Base-by-base conservation (phyloP, 116 monocot genomes). In the Zostera marina region DNA sequence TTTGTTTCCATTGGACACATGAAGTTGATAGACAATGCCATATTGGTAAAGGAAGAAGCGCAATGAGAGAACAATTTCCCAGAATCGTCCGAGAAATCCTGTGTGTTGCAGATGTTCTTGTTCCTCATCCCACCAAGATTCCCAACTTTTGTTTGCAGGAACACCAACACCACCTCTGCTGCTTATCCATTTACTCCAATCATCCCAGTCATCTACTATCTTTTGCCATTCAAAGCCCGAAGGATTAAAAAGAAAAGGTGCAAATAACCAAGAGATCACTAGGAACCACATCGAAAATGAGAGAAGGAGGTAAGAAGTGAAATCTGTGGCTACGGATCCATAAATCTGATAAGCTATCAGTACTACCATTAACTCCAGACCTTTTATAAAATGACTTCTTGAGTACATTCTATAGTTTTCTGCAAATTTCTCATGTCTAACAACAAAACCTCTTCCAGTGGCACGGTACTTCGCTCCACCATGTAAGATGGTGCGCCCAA, bases 191-290 rank as follows among this genome's bases (percentile, higher is more conserved):
- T 83, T 92, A 10, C 61, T 64, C 83, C 87, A 92, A 45, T 92
- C 92, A 49, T 75, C 78, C 83, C 82, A 87, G 22, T 92, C 92
- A 5, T 92, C 83, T 25, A 92, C 83, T 42, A 83, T 81, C 66
- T 92, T 92, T 61, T 87, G 87, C 87, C 92, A 92, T 62, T 92
- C 92, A 54, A 92, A 92, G 0, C 92, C 92, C 40, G 92, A 92
- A 20, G 92, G 92, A 40, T 92, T 92, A 66, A 92, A 92, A 8
- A 92, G 73, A 52, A 92, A 92, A n/a, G 92, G 92, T 13, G 78
- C 87, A 74, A 92, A 87, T 23, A 92, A 44, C 83, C 83, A 92
- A 14, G 87, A 76, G 9, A 69, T 66, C 15, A 92, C 87, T 12
- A 92, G 67, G 58, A 92, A 92, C 92, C 92, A 92, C 77, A 87